Evolutionary conservation across 768 basidiomycete genomes (phyloP), one percentile per base, ranked within the genome.

Genomic region (Naganishia friedmannii): DNA sequence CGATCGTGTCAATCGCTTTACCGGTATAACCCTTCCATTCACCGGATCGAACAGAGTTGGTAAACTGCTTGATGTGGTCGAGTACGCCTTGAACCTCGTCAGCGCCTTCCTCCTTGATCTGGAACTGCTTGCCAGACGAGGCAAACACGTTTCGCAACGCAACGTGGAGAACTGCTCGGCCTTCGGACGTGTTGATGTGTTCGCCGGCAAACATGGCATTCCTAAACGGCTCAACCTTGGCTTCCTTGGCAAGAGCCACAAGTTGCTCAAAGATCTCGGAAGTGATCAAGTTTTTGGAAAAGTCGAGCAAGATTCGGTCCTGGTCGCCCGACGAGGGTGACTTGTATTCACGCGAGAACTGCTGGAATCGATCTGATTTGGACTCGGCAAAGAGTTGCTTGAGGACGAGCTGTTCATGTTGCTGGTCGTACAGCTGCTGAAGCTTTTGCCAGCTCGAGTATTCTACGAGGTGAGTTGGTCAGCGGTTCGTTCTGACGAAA

Each of bases 151-250:
- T 84, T 73, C 96, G 88, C 60, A 99, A 86, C 6, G 96, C 95
- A 70, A 97, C 85, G 81, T 99, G 96, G 2, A 99, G 86, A 7
- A 98, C 96, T 1, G 96, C 92, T 67, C 96, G 92, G 78, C 92
- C 94, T 81, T 98, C 96, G 28, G 93, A 94, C 21, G 94, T 98
- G 84, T 98, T 98, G 86, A 98, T 97, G 82, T 96, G 96, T 80
- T 90, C 88, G 54, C 96, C 95, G 1, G 89, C 82, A 79, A 95
- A 97, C 93, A 98, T 96, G 82, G 88, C 88, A 82, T 97, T 90
- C 66, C 94, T 87, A 79, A 86, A 87, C 26, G 85, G 78, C 86
- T 96, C 93, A 68, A 98, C 87, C 57, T 87, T 83, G 34, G 94
- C 93, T 82, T 98, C 95, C 70, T 87, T 85, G 31, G 88, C 92